phyloP scores from a whole-genome alignment of 1,139 yeast species.

The Yamadazyma blattariae region DNA sequence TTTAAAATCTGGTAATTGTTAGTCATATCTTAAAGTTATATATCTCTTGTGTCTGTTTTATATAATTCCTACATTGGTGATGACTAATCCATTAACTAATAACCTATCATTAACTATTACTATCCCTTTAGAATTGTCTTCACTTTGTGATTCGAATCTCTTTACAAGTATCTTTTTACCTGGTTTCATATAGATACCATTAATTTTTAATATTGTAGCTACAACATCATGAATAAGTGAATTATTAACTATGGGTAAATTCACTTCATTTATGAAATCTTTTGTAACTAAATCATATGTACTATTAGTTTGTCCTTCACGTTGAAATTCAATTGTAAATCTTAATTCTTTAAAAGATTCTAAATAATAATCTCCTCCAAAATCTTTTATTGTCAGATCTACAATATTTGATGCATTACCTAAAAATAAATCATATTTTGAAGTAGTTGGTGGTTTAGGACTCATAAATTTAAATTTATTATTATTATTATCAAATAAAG shows the following conservation, averaged over 20 bases:
- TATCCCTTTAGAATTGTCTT: conserved; percentile 1
- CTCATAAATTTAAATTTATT: conserved; percentile 15
- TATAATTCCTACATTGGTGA: too few species aligned
- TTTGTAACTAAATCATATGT: conserved; percentile 21
- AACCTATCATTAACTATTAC: conserved; percentile 6
- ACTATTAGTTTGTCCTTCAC: conserved; percentile 30
- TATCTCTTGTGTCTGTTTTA: too few species aligned
- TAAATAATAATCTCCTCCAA: conserved; percentile 26
- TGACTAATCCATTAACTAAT: conserved; percentile 11
- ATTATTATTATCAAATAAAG: conserved; percentile 19
- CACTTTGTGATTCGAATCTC: conserved; percentile 1
- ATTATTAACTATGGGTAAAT: conserved; percentile 4
- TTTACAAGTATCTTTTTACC: conserved; percentile 1
- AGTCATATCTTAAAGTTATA: too few species aligned
- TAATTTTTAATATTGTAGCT: conserved; percentile 29
- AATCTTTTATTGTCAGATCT: conserved; percentile 19
- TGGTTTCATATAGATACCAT: conserved; percentile 28
- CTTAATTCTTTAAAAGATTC: conserved; percentile 34
- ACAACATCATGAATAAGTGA: conserved; percentile 12
- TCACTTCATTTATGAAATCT: conserved; percentile 19
- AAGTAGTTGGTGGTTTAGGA: conserved; percentile 26
- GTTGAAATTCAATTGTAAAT: conserved; percentile 36
- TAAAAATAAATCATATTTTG: conserved; percentile 26
- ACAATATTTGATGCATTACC: conserved; percentile 26
- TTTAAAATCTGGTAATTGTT: too few species aligned